Evolutionary conservation across 2,329 filamentous ascomycete species (phyloP).

Genomic region (Trichoderma sp.): DNA sequence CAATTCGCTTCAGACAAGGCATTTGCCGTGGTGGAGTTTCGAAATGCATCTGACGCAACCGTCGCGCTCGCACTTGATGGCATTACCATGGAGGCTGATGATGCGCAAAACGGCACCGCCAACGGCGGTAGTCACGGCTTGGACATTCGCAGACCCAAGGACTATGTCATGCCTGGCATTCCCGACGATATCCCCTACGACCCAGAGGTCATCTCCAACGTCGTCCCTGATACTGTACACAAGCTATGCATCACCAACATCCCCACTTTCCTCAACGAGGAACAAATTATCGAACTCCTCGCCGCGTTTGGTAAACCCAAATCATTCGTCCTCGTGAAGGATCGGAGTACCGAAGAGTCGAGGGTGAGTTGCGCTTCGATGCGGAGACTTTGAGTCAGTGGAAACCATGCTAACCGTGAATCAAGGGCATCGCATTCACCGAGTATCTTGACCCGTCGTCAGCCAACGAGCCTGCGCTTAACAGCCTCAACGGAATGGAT

Average conservation of each 20-base stretch:
- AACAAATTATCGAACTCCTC: conserved; percentile 87
- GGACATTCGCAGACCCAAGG: conserved; percentile 83
- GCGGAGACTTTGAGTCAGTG: not conserved
- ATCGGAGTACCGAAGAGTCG: conserved; percentile 81
- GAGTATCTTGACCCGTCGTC: conserved; percentile 77
- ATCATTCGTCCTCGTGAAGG: conserved; percentile 87
- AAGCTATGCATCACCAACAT: conserved; percentile 95
- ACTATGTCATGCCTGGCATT: conserved; percentile 89
- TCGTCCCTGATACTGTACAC: conserved; percentile 89
- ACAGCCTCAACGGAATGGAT: conserved; percentile 90
- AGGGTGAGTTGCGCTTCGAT: conserved; percentile 59
- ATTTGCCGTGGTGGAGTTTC: conserved; percentile 91
- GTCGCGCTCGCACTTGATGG: conserved; percentile 89
- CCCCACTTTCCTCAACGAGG: conserved; percentile 82
- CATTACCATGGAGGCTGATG: conserved; percentile 79
- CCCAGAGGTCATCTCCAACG: conserved; percentile 73
- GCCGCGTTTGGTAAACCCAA: conserved; percentile 91
- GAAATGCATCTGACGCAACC: conserved; percentile 82
- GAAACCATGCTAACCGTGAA: conserved; percentile 36
- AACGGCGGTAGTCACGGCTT: conserved; percentile 63
- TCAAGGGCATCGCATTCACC: conserved; percentile 85
- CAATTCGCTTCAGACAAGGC: conserved; percentile 77
- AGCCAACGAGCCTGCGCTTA: conserved; percentile 81
- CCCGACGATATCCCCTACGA: conserved; percentile 73
- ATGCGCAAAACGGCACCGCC: conserved; percentile 56